Evolutionary conservation across 2,329 filamentous ascomycete species (phyloP).

Genomic region (Phaeosphaeriaceae sp.): DNA sequence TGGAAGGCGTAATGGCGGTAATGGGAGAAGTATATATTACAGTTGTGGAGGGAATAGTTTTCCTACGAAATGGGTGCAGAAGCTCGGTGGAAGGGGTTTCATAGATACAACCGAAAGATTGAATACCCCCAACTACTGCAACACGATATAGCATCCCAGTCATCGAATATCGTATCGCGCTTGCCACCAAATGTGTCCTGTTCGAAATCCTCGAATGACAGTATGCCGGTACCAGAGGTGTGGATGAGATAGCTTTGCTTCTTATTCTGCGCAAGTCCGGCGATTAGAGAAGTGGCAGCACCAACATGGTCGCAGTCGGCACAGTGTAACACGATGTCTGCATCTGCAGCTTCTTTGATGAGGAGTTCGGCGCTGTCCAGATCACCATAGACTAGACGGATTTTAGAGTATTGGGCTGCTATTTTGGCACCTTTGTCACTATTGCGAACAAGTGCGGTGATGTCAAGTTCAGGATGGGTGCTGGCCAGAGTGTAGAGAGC

Average conservation of each 20-base stretch:
- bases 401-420: slow-evolving; percentile 54
- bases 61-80: too few species aligned
- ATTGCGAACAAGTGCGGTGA: slow-evolving; percentile 58
- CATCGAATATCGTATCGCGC: slow-evolving; percentile 62
- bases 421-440: slow-evolving; percentile 56
- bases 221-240: slow-evolving; percentile 62
- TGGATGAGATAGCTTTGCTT: slow-evolving; percentile 60
- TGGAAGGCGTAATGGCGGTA: too few species aligned
- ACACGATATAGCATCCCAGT: slow-evolving; percentile 65
- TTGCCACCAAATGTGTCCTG: slow-evolving; percentile 54
- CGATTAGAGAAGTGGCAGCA: slow-evolving; percentile 33
- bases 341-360: slow-evolving; percentile 33
- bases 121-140: too few species aligned
- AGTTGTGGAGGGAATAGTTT: too few species aligned
- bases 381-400: slow-evolving; percentile 60
- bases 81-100: too few species aligned
- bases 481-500: slow-evolving; percentile 46
- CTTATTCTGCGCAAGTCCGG: slow-evolving; percentile 50
- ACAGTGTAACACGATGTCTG: slow-evolving; percentile 46
- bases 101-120: too few species aligned
- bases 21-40: too few species aligned
- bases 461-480: slow-evolving; percentile 57
- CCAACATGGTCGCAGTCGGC: slow-evolving; percentile 37
- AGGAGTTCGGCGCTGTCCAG: slow-evolving; percentile 37
- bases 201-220: slow-evolving; percentile 58